A percentile compares a stretch with the other conserved stretches of the same genome.
Conservation (phyloP, 73 alveolate species). For the Symbiodinium pilosum region DNA sequence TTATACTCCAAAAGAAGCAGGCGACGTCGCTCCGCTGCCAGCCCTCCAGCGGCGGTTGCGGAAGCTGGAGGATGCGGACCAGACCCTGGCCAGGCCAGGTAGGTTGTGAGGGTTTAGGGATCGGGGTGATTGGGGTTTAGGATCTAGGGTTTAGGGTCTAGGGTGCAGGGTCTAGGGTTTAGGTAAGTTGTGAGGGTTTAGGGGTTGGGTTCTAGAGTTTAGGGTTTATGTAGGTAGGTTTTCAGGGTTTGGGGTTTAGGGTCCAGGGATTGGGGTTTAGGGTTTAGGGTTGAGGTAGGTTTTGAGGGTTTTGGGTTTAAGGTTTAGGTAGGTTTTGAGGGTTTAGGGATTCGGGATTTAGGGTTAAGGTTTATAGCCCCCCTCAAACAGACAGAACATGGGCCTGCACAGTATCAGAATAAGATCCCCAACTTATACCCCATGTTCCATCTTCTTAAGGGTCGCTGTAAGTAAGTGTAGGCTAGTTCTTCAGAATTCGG, state of each 20-base stretch:
- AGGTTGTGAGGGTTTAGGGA: not conserved
- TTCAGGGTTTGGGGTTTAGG: not conserved
- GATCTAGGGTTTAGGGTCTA: too few relatives aligned
- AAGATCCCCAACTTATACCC: too few relatives aligned
- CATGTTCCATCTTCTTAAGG: too few relatives aligned
- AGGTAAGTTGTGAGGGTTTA: not conserved
- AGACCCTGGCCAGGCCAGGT: constrained; percentile 37
- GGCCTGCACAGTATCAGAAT: too few relatives aligned
- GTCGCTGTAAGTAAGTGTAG: too few relatives aligned
- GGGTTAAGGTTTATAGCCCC: not conserved
- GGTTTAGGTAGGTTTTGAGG: not conserved
- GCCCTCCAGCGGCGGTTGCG: constrained; percentile 64
- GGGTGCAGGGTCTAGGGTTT: not conserved
- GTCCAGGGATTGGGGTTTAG: not conserved
- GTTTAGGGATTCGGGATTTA: not conserved
- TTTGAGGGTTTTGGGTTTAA: not conserved
- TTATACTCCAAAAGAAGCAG: not conserved
- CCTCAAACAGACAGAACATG: not conserved
- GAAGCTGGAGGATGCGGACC: constrained; percentile 43
- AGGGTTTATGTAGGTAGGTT: not conserved
- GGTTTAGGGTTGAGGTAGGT: not conserved
- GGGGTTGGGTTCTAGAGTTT: not conserved
- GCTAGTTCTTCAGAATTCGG: not conserved
- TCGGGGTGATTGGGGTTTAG: not conserved
- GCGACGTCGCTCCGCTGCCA: constrained; percentile 69